Conservation (phyloP, 176 grass and related monocot genomes). For the maize (Zea mays) region Zm-B73-REFERENCE-NAM-5.0 NC_050098.1:23123001-23123500, state of each 20-base stretch:
- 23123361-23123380: constrained; percentile 10
- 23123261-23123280: not conserved
- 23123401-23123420: constrained; percentile 11
- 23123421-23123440: not conserved
- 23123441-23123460: not conserved
- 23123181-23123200: not conserved
- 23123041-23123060: not conserved
- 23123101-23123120: not conserved
- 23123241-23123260: too few relatives aligned
- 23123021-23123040: not conserved
- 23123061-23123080: not conserved
- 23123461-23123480: constrained; percentile 2
- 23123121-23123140: not conserved
- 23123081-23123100: not conserved
- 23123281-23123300: not conserved
- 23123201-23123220: not conserved
- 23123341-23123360: not conserved
- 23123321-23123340: not conserved
- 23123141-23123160: not conserved
- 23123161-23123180: not conserved
- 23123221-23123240: not conserved
- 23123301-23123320: not conserved
- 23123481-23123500: not conserved
- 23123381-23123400: not conserved
- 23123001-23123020: not conserved